Evolutionary conservation across 495 filamentous ascomycete species (phyloP).

Genomic region (Amniculicola lignicola): DNA sequence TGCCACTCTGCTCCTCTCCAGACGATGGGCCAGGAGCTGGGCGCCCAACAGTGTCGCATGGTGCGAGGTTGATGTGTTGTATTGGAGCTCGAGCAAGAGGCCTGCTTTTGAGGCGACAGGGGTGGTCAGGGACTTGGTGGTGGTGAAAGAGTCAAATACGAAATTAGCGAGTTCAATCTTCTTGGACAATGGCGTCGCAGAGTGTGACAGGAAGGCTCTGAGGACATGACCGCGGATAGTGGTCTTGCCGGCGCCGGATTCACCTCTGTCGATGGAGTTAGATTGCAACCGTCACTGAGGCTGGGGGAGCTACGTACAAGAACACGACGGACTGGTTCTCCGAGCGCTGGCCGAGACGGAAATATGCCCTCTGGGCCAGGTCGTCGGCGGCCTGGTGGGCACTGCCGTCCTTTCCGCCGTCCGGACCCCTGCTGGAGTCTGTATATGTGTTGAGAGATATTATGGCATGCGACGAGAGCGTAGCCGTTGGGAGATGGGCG

Average conservation of each 20-base stretch:
- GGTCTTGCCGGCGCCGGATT: slow-evolving; percentile 93
- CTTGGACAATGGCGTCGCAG: slow-evolving; percentile 84
- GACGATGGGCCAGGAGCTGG: slow-evolving; percentile 86
- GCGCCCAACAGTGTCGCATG: slow-evolving; percentile 84
- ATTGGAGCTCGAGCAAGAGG: slow-evolving; percentile 92
- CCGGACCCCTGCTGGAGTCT: slow-evolving; percentile 77
- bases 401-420: slow-evolving; percentile 82
- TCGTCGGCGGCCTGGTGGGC: slow-evolving; percentile 86
- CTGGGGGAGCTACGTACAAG: slow-evolving; percentile 58
- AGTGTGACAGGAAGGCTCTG: slow-evolving; percentile 77
- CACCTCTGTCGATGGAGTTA: slow-evolving; percentile 58
- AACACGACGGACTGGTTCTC: slow-evolving; percentile 94
- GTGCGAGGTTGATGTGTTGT: slow-evolving; percentile 79
- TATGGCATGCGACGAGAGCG: slow-evolving; percentile 84
- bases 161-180: slow-evolving; percentile 92
- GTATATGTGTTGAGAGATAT: slow-evolving; percentile 92
- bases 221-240: slow-evolving; percentile 86
- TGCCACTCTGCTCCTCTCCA: slow-evolving; percentile 87
- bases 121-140: slow-evolving; percentile 94
- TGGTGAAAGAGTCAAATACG: slow-evolving; percentile 91
- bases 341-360: slow-evolving; percentile 78
- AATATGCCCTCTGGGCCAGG: slow-evolving; percentile 77
- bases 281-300: not conserved
- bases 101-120: slow-evolving; percentile 94
- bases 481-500: slow-evolving; percentile 78